Percentiles rank a stretch among this genome's conserved stretches.
These are phyloP conservation scores for Pezicula rhizophila DNA, from an alignment of 2,329 filamentous ascomycete genomes.

Conservation along the genomic window DNA sequence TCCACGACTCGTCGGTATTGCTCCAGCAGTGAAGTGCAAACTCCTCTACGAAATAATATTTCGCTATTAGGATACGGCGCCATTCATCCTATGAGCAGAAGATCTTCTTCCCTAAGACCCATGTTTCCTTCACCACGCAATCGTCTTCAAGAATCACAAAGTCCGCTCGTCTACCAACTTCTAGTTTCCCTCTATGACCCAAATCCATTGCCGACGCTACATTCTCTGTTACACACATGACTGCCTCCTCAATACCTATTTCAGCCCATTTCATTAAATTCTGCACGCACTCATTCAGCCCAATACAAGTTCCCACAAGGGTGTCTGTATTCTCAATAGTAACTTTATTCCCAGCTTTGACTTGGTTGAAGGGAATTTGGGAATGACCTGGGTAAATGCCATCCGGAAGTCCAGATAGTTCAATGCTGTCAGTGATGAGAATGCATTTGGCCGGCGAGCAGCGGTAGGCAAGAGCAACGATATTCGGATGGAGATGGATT, in stretches of 20 bases:
- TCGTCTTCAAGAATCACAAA: slow-evolving; percentile 20
- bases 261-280: slow-evolving; percentile 27
- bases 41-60: background rate
- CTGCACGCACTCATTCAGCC: slow-evolving; percentile 42
- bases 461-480: slow-evolving; percentile 42
- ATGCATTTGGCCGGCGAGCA: slow-evolving; percentile 41
- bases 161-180: slow-evolving; percentile 20
- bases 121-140: slow-evolving; percentile 19
- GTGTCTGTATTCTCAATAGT: slow-evolving; percentile 47
- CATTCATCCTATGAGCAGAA: slow-evolving; percentile 3
- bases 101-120: slow-evolving; percentile 19
- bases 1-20: too few species aligned
- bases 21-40: too few species aligned
- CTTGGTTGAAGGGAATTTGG: slow-evolving; percentile 43
- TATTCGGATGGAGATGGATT: slow-evolving; percentile 45
- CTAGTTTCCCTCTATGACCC: slow-evolving; percentile 18
- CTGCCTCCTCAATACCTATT: slow-evolving; percentile 18
- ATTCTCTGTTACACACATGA: slow-evolving; percentile 24
- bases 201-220: slow-evolving; percentile 20
- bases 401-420: slow-evolving; percentile 45
- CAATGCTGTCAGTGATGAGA: slow-evolving; percentile 47
- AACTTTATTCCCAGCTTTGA: slow-evolving; percentile 41
- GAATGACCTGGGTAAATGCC: slow-evolving; percentile 45
- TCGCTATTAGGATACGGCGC: background rate
- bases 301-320: slow-evolving; percentile 45